Evolutionary conservation across 345 rosid genomes (phyloP), one percentile per base, ranked within the genome.

Genomic region (Odontarrhena argentea): DNA sequence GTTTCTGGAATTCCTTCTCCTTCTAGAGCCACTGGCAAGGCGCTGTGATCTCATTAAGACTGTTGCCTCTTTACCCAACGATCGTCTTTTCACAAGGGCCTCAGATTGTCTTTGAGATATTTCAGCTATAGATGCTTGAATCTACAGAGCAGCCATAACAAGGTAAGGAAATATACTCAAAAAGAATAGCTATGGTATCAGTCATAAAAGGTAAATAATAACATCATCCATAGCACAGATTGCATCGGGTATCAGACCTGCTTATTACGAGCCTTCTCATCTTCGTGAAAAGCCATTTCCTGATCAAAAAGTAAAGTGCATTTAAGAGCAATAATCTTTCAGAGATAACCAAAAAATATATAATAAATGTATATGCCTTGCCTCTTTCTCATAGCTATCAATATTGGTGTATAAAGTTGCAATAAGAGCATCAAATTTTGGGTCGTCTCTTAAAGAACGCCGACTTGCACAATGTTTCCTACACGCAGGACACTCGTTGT

Each of bases 81-180:
- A 42, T 47, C 87, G 86, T 70, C 87, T 86, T 79, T 80, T 87
- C 75, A 80, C 92, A 11, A 90, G 82, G 68, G 96, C 98, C 78
- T 90, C 97, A 36, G 96, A 80, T 74, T 93, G 98, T 50, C 86
- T 69, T 74, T 84, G 96, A 49, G 84, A 80, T 77, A 90, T 82
- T 69, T 93, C 82, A 55, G 98, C 98, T 65, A 93, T 93, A 41
- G 97, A 88, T 76, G 85, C 97, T 87, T 93, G 98, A 76, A 93
- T 93, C 98, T 93, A 78, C 63, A 78, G 51, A 70, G 71, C 30
- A 53, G 54, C 58, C 63, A 70, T 24, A 63, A 48, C 50, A n/a
- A 25, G 34, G 55, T 44, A 59, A 10, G 25, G 28, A 37, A 28
- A 11, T 10, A 52, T 9, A 36, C 4, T 13, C 1, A 11, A 2